These are phyloP conservation scores for Claviceps humidiphila DNA, from an alignment of 2,329 filamentous ascomycete species.

Conservation along the genomic window DNA sequence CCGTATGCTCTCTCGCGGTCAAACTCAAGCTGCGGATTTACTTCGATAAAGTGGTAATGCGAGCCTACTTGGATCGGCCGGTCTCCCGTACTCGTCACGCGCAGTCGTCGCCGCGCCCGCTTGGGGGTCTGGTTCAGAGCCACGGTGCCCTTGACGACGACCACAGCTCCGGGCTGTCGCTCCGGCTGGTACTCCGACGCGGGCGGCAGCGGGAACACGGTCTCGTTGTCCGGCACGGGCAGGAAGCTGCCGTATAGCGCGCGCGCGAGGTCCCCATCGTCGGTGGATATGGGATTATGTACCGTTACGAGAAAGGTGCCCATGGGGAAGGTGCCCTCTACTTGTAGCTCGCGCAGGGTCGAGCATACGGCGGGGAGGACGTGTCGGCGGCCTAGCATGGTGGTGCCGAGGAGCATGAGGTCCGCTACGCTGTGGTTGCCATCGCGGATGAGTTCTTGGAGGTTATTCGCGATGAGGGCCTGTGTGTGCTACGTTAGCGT, in stretches of 20 bases:
- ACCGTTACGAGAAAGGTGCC: slow-evolving; percentile 93
- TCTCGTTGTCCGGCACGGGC: slow-evolving; percentile 55
- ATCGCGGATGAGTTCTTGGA: slow-evolving; percentile 97
- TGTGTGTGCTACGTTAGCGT: slow-evolving; percentile 23
- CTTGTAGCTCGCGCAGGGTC: slow-evolving; percentile 73
- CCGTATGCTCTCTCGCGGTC: slow-evolving; percentile 75
- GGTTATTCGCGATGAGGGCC: slow-evolving; percentile 74
- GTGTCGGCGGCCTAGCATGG: slow-evolving; percentile 86
- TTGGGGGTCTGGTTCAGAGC: slow-evolving; percentile 60
- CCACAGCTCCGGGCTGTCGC: slow-evolving; percentile 66
- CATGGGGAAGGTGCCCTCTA: slow-evolving; percentile 83
- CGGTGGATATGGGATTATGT: slow-evolving; percentile 72
- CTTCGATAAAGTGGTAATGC: slow-evolving; percentile 93
- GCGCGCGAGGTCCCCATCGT: slow-evolving; percentile 75
- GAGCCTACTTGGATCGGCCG: slow-evolving; percentile 85
- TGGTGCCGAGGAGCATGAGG: slow-evolving; percentile 82
- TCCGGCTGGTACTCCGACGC: slow-evolving; percentile 51
- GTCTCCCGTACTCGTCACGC: slow-evolving; percentile 77
- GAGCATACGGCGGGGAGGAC: slow-evolving; percentile 71
- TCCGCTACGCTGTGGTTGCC: slow-evolving; percentile 83
- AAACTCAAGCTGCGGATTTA: slow-evolving; percentile 81
- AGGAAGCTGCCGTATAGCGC: slow-evolving; percentile 88
- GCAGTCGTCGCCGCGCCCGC: slow-evolving; percentile 57
- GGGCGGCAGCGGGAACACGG: slow-evolving; percentile 50
- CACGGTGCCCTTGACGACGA: slow-evolving; percentile 56